Evolutionary conservation across 2,329 filamentous ascomycete species (phyloP).

Genomic region (Aspergillus sp.): DNA sequence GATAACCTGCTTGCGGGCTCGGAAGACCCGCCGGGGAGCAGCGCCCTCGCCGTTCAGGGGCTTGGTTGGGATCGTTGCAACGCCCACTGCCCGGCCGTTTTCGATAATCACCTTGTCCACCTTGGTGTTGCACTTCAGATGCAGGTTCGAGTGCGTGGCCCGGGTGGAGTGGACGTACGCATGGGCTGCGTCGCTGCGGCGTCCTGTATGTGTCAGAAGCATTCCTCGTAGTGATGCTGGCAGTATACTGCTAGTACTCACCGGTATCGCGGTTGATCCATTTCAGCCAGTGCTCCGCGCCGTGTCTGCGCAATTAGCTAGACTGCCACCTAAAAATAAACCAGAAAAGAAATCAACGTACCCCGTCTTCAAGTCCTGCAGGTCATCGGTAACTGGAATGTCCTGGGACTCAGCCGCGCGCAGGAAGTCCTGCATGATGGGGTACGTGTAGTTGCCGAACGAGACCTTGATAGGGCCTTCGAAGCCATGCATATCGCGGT

Average conservation of each 20-base stretch:
- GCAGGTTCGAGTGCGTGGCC: slow-evolving; percentile 59
- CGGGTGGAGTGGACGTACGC: slow-evolving; percentile 70
- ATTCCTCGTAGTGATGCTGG: too few relatives aligned
- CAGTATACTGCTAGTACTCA: too few relatives aligned
- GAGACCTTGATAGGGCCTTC: slow-evolving; percentile 76
- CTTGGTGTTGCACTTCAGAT: slow-evolving; percentile 66
- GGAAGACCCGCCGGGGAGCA: slow-evolving; percentile 48
- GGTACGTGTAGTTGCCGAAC: slow-evolving; percentile 72
- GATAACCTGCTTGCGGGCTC: slow-evolving; percentile 64
- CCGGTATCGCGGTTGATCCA: slow-evolving; percentile 62
- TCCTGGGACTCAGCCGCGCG: slow-evolving; percentile 63
- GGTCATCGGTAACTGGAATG: slow-evolving; percentile 65
- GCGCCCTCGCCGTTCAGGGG: slow-evolving; percentile 49
- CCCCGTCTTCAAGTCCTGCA: slow-evolving; percentile 55
- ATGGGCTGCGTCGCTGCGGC: slow-evolving; percentile 67
- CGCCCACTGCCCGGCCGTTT: slow-evolving; percentile 60
- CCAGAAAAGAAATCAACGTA: slow-evolving; percentile 8
- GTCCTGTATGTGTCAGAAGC: slow-evolving; percentile 58
- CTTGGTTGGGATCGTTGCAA: slow-evolving; percentile 62
- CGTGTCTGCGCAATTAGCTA: slow-evolving; percentile 41
- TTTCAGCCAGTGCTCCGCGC: slow-evolving; percentile 75
- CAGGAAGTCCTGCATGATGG: slow-evolving; percentile 73
- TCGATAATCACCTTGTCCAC: slow-evolving; percentile 68
- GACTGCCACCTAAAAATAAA: background rate
- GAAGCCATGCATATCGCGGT: slow-evolving; percentile 59